These are phyloP conservation scores for Suillus discolor DNA, from an alignment of 768 basidiomycete species.

Conservation along the genomic window DNA sequence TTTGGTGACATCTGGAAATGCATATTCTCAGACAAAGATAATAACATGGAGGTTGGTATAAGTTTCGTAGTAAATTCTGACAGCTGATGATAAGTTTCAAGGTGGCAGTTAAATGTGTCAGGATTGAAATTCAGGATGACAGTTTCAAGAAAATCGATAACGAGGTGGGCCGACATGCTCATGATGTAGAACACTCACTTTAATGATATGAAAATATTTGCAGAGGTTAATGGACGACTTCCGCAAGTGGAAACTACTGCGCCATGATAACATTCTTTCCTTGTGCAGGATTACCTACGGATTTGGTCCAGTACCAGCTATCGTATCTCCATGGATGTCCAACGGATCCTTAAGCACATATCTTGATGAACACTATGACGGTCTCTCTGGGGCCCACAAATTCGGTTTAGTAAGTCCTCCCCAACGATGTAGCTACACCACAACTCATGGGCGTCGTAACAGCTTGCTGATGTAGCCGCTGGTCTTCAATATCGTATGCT, in stretches of 20 bases:
- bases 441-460: background rate
- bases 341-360: slow-evolving; percentile 20
- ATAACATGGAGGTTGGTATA: slow-evolving; percentile 21
- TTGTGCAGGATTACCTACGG: slow-evolving; percentile 37
- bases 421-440: background rate
- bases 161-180: slow-evolving; percentile 14
- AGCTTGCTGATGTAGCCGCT: slow-evolving; percentile 12
- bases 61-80: background rate
- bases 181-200: background rate
- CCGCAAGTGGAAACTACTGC: slow-evolving; percentile 18
- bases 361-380: slow-evolving; percentile 9
- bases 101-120: slow-evolving; percentile 29
- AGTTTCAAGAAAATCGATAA: slow-evolving; percentile 8
- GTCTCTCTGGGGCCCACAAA: background rate
- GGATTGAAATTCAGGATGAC: slow-evolving; percentile 17
- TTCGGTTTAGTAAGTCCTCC: background rate
- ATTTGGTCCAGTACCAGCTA: slow-evolving; percentile 19
- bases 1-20: slow-evolving; percentile 28
- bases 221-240: background rate
- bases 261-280: slow-evolving; percentile 40
- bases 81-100: slow-evolving; percentile 2
- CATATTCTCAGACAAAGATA: slow-evolving; percentile 19
- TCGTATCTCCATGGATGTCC: slow-evolving; percentile 21
- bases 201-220: background rate
- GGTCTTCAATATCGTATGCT: slow-evolving; percentile 12